These are phyloP conservation scores for Nasturtium officinale DNA, from an alignment of 345 rosid genomes.

Conservation along the genomic window DNA sequence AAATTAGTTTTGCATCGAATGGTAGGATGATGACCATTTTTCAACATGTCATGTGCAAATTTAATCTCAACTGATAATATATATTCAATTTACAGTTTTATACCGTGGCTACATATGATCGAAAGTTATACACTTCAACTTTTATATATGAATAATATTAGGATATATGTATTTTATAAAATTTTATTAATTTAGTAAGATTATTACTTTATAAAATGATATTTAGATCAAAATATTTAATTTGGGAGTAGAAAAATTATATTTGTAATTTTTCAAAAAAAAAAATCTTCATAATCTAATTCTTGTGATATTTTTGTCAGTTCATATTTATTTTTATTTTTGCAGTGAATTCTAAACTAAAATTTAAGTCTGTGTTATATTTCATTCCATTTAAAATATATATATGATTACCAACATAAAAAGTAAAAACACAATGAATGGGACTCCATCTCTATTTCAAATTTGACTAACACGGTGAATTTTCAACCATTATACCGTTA, in stretches of 20 bases:
- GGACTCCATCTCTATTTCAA: neutral
- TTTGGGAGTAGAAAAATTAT: too few species aligned
- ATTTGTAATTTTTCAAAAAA: too few species aligned
- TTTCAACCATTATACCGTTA: neutral
- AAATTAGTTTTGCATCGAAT: constrained; percentile 16
- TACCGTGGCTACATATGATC: neutral
- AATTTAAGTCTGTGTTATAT: neutral
- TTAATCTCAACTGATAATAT: neutral
- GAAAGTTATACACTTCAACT: too few species aligned
- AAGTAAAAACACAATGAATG: neutral
- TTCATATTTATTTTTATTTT: neutral
- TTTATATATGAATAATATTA: too few species aligned
- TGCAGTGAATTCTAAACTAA: neutral
- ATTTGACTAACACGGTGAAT: neutral
- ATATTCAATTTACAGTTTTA: neutral
- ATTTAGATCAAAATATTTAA: too few species aligned
- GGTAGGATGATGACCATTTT: neutral
- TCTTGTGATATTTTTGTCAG: neutral
- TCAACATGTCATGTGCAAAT: neutral
- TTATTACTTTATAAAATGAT: too few species aligned
- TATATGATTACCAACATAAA: neutral
- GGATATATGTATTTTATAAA: too few species aligned
- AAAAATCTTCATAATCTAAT: neutral
- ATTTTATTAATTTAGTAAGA: too few species aligned
- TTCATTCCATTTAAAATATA: neutral